Conservation (phyloP, 1,284 basidiomycete species). For the Sphaerobolus stellatus region DNA sequence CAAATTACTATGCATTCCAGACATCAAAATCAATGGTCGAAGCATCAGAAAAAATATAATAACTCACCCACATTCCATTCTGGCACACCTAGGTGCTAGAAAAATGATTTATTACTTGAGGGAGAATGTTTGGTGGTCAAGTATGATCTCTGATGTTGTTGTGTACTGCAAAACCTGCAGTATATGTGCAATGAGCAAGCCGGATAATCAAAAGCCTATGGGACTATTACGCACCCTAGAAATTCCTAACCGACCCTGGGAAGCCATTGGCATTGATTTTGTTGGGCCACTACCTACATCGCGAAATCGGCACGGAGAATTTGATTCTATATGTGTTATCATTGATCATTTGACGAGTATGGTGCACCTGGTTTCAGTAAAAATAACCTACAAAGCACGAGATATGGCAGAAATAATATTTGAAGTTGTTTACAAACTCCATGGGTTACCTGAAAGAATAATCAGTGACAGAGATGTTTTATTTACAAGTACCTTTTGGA, state of each 20-base stretch:
- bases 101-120: slow-evolving; percentile 33
- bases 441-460: slow-evolving; percentile 40
- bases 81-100: slow-evolving; percentile 33
- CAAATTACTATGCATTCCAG: slow-evolving; percentile 36
- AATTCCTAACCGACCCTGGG: slow-evolving; percentile 36
- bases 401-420: slow-evolving; percentile 44
- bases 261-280: slow-evolving; percentile 43
- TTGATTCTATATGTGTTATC: slow-evolving; percentile 38
- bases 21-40: slow-evolving; percentile 19
- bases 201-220: slow-evolving; percentile 30
- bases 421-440: slow-evolving; percentile 36
- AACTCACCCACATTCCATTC: slow-evolving; percentile 31
- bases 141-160: slow-evolving; percentile 25
- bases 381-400: slow-evolving; percentile 30
- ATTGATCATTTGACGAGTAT: slow-evolving; percentile 37
- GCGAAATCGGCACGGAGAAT: slow-evolving; percentile 29
- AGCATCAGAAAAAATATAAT: slow-evolving; percentile 33
- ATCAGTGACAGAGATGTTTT: slow-evolving; percentile 41
- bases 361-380: slow-evolving; percentile 34
- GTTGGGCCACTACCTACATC: slow-evolving; percentile 40
- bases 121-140: slow-evolving; percentile 37
- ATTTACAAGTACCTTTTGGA: slow-evolving; percentile 48
- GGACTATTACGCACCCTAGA: slow-evolving; percentile 33
- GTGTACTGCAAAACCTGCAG: slow-evolving; percentile 29
- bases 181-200: slow-evolving; percentile 30